A percentile compares a stretch with the other conserved stretches of the same genome.
Evolutionary conservation across 495 filamentous ascomycete genomes (phyloP).

Genomic region (Choiromyces venosus): DNA sequence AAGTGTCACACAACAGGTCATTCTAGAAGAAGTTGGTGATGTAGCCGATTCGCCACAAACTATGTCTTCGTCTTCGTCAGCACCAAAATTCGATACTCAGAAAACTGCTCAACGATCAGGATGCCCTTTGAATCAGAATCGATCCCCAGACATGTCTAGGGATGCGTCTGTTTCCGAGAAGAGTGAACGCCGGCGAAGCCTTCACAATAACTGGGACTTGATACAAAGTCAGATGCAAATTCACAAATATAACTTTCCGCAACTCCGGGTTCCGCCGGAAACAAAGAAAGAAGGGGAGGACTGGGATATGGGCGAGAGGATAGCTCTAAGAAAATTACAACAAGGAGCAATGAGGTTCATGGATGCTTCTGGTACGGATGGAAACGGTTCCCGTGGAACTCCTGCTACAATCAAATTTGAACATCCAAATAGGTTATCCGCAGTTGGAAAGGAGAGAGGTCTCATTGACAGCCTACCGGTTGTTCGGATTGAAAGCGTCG

Average conservation of each 20-base stretch:
- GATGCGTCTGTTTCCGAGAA: neutral
- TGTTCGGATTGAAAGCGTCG: slow-evolving; percentile 19
- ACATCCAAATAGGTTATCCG: slow-evolving; percentile 4
- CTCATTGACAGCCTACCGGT: slow-evolving; percentile 21
- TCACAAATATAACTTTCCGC: slow-evolving; percentile 1
- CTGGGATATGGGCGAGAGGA: slow-evolving; percentile 9
- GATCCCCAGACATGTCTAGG: neutral
- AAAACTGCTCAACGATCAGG: neutral
- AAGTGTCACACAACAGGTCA: slow-evolving; percentile 30
- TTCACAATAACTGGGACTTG: slow-evolving; percentile 20
- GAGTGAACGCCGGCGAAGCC: slow-evolving; percentile 8
- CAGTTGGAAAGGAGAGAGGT: slow-evolving; percentile 6
- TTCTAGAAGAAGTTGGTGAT: slow-evolving; percentile 36
- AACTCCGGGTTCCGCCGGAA: slow-evolving; percentile 6
- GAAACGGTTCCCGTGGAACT: slow-evolving; percentile 1
- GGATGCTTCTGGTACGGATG: slow-evolving; percentile 14
- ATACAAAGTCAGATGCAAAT: slow-evolving; percentile 10
- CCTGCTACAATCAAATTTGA: slow-evolving; percentile 3
- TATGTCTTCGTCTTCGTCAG: neutral
- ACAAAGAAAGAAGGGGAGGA: neutral
- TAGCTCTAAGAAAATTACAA: slow-evolving; percentile 16
- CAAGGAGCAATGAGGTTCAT: slow-evolving; percentile 17
- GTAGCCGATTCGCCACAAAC: slow-evolving; percentile 16
- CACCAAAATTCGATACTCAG: neutral
- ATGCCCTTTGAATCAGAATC: neutral